phyloP scores from a whole-genome alignment of 106 monocot species.

The Dioscorea zingiberensis region DNA sequence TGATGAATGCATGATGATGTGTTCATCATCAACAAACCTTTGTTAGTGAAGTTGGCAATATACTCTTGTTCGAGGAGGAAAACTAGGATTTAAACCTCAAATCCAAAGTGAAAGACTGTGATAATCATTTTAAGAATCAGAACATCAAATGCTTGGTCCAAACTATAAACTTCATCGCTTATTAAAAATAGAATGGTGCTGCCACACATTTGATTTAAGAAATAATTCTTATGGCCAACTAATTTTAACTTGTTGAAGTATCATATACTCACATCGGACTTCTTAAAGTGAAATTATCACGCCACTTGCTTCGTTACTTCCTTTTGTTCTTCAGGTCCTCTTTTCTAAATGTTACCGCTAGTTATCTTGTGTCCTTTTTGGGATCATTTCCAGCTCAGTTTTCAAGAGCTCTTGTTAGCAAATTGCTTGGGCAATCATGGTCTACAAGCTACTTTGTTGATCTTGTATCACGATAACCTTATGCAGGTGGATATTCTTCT shows the following conservation, averaged over 20 bases:
- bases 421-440: slow-evolving; percentile 59
- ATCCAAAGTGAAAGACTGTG: too few species aligned
- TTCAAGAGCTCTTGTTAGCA: slow-evolving; percentile 37
- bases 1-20: too few species aligned
- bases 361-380: slow-evolving; percentile 43
- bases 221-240: too few species aligned
- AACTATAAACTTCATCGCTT: too few species aligned
- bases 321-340: slow-evolving; percentile 43
- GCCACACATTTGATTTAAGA: too few species aligned
- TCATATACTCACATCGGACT: background rate
- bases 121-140: too few species aligned
- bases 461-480: slow-evolving; percentile 54
- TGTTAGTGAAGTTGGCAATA: too few species aligned
- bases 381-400: slow-evolving; percentile 48
- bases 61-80: too few species aligned
- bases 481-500: slow-evolving; percentile 37
- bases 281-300: background rate
- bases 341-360: slow-evolving; percentile 43
- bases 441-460: slow-evolving; percentile 67
- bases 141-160: too few species aligned
- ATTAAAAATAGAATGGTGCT: too few species aligned
- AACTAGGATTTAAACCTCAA: too few species aligned
- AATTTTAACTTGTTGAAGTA: background rate
- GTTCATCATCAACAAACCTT: too few species aligned
- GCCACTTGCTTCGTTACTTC: background rate